These are phyloP conservation scores for Debaryomyces prosopidis DNA, from an alignment of 805 yeast genomes.

Conservation along the genomic window DNA sequence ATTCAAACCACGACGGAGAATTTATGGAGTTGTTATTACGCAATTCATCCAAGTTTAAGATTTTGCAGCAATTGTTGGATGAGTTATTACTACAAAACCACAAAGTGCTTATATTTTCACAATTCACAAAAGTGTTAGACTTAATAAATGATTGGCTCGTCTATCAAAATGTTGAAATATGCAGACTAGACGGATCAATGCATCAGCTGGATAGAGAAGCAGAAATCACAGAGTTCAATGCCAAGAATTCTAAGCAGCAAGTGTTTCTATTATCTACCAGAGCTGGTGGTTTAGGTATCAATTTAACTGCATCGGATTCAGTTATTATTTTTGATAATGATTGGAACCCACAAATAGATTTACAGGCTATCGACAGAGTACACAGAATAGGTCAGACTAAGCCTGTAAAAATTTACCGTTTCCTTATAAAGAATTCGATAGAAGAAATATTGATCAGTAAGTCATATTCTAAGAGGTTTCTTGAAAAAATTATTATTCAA, in stretches of 20 bases:
- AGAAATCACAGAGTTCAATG: conserved; percentile 56
- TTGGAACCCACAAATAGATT: conserved; percentile 96
- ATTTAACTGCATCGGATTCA: conserved; percentile 82
- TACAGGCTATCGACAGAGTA: conserved; percentile 94
- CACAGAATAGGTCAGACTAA: conserved; percentile 89
- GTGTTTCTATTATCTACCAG: conserved; percentile 84
- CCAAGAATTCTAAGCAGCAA: conserved; percentile 17
- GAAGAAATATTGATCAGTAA: conserved; percentile 80
- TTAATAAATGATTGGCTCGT: conserved; percentile 74
- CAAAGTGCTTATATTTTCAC: conserved; percentile 81
- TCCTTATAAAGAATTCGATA: conserved; percentile 74
- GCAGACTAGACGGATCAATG: conserved; percentile 78
- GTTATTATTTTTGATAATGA: conserved; percentile 90
- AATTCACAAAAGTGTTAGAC: conserved; percentile 83
- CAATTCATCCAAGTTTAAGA: conserved; percentile 71
- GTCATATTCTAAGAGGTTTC: conserved; percentile 76
- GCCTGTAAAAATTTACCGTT: conserved; percentile 80
- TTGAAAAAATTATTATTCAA: conserved; percentile 67
- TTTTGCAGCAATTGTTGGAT: conserved; percentile 63
- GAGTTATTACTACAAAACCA: conserved; percentile 52
- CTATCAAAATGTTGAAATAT: conserved; percentile 42
- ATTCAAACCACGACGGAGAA: conserved; percentile 24
- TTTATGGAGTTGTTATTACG: conserved; percentile 35
- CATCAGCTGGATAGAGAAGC: conserved; percentile 64
- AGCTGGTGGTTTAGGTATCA: conserved; percentile 94